Evolutionary conservation across 1,284 basidiomycete species (phyloP), one percentile per base, ranked within the genome.

Genomic region (Quambalaria eucalypti): DNA sequence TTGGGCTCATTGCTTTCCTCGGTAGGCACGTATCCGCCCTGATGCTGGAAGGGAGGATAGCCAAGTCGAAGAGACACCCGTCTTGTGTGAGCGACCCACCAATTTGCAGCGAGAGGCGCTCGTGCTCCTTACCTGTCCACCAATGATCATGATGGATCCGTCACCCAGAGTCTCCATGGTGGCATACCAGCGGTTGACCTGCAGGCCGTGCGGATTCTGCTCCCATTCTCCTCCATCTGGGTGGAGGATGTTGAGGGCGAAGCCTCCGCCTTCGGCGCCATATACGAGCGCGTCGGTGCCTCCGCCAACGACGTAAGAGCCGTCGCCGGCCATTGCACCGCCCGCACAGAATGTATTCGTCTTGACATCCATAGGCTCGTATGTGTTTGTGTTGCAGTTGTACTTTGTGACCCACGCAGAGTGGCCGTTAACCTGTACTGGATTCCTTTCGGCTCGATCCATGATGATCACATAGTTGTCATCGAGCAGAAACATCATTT

Each of bases 361-460:
- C n/a, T 54, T 52, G 29, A 71, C 62, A 28, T 65, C 57, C 58
- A 67, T 64, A 21, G 62, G n/a, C 8, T 56, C 55, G 29, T 48
- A 56, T 7, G 30, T 55, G 60, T 65, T 65, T 28, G 59, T 48
- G 53, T 57, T 55, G 56, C 60, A 60, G 50, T 68, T 60, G 46
- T 69, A 72, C 49, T 64, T 62, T 38, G 63, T 59, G 2, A 59
- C 68, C 62, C 60, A 65, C n/a, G 68, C 69, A 8, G 68, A 65
- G 26, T 65, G 61, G 14, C 68, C 68, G 29, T 65, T 62, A 48
- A 64, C 48, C 7, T 46, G 28, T 9, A 52, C 42, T 0, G 56
- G 59, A 56, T 72, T 72, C 57, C 71, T 68, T 42, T 71, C 68
- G 47, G 60, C 60, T 62, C 71, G 71, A 61, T 72, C 70, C 28